Evolutionary conservation across 192 early-diverging fungal genomes (phyloP).

Genomic region (Dissophora ornata): DNA sequence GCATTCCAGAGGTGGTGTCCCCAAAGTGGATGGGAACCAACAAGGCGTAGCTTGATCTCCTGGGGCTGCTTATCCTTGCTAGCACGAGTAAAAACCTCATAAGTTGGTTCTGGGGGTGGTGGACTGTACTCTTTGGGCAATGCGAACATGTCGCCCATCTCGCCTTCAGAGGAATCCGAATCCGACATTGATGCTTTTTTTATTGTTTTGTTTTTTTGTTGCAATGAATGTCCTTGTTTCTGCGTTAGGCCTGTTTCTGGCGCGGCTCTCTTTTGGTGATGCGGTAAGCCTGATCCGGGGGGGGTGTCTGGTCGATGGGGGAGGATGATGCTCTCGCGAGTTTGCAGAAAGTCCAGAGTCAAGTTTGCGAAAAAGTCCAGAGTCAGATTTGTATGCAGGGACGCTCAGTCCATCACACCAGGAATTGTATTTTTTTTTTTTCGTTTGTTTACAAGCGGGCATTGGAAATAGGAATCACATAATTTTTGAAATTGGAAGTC

Average conservation of each 20-base stretch:
- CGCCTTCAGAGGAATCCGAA: constrained; percentile 46
- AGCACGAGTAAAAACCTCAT: constrained; percentile 65
- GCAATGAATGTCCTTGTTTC: too few relatives aligned
- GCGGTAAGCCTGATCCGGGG: too few relatives aligned
- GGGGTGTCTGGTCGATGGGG: too few relatives aligned
- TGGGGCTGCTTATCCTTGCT: constrained; percentile 35
- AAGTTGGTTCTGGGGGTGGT: constrained; percentile 65
- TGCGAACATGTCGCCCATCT: constrained; percentile 50
- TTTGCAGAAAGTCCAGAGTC: not conserved
- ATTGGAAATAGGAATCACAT: constrained; percentile 8
- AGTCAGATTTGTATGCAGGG: not conserved
- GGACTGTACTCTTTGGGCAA: constrained; percentile 40
- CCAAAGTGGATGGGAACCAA: constrained; percentile 86
- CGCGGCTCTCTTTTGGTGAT: too few relatives aligned
- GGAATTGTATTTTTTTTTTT: constrained; percentile 7
- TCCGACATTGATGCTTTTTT: too few relatives aligned
- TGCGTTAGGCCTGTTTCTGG: too few relatives aligned
- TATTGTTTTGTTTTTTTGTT: too few relatives aligned
- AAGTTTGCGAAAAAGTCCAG: constrained; percentile 4
- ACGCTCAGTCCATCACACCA: constrained; percentile 1
- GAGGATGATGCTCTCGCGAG: not conserved
- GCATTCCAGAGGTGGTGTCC: constrained; percentile 94
- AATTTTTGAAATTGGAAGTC: not conserved
- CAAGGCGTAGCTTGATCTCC: constrained; percentile 66
- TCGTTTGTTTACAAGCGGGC: not conserved